These are phyloP conservation scores for Nicotiana undulata DNA, from an alignment of 257 asterid species.

Conservation along the genomic window DNA sequence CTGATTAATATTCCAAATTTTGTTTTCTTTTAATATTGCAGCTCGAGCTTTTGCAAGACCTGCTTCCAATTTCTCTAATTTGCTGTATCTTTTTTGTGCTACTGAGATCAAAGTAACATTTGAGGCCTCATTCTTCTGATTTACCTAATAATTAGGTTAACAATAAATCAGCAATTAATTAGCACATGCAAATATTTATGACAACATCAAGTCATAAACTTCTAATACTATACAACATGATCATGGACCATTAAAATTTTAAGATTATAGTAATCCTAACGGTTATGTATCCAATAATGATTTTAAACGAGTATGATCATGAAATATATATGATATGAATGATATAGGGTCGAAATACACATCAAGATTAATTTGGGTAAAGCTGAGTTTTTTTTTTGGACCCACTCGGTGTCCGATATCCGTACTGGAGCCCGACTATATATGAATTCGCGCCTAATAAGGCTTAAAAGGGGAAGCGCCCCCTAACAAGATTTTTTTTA, in stretches of 20 bases:
- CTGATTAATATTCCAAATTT: conserved; percentile 5
- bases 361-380: no score
- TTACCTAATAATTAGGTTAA: not conserved
- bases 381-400: no score
- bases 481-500: no score
- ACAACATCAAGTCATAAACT: not conserved
- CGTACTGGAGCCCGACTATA: no score
- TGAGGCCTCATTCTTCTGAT: not conserved
- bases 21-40: conserved; percentile 30
- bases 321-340: not conserved
- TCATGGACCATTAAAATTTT: not conserved
- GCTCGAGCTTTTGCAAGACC: conserved; percentile 44
- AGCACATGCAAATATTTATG: not conserved
- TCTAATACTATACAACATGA: not conserved
- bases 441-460: no score
- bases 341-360: no score
- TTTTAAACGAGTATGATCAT: not conserved
- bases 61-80: conserved; percentile 36
- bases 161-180: not conserved
- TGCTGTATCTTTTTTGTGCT: conserved; percentile 16
- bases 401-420: no score
- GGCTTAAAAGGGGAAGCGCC: no score
- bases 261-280: not conserved
- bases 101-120: conserved; percentile 1
- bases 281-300: not conserved